Conservation (phyloP, 768 basidiomycete genomes). For the Fomitopsis serialis region DNA sequence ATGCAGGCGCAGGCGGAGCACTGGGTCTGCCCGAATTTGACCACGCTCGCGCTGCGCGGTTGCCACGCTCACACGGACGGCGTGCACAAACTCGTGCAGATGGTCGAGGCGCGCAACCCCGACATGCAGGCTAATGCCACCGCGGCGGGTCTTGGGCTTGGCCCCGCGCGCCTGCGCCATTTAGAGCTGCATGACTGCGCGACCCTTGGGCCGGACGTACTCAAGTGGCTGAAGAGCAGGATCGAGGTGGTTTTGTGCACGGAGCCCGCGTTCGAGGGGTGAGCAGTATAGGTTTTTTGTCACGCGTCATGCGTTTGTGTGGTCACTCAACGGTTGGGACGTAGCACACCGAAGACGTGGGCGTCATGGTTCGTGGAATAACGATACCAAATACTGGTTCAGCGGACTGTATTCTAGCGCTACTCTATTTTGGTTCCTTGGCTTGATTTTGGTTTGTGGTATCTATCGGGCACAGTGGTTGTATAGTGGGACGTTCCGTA, state of each 20-base stretch:
- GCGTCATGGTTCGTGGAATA: too few relatives aligned
- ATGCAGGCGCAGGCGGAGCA: slow-evolving; percentile 21
- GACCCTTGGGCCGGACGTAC: slow-evolving; percentile 60
- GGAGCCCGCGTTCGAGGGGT: slow-evolving; percentile 49
- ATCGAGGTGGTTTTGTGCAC: slow-evolving; percentile 59
- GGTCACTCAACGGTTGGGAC: background rate
- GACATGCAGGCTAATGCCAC: slow-evolving; percentile 27
- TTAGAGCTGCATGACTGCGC: slow-evolving; percentile 68
- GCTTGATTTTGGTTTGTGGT: too few relatives aligned
- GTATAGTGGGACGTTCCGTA: too few relatives aligned
- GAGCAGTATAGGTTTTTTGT: slow-evolving; percentile 2
- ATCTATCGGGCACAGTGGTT: too few relatives aligned
- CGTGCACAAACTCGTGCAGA: slow-evolving; percentile 61
- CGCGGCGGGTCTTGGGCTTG: slow-evolving; percentile 36
- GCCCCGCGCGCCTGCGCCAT: slow-evolving; percentile 46
- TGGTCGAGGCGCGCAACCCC: slow-evolving; percentile 72
- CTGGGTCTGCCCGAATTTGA: slow-evolving; percentile 64
- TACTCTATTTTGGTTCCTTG: too few relatives aligned
- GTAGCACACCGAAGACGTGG: too few relatives aligned
- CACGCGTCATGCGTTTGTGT: slow-evolving; percentile 4
- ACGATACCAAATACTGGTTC: too few relatives aligned
- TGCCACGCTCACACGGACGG: slow-evolving; percentile 65
- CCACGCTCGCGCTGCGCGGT: slow-evolving; percentile 52
- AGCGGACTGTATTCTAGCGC: too few relatives aligned
- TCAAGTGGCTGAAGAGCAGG: slow-evolving; percentile 59